These are phyloP conservation scores for Curvularia lunata DNA, from an alignment of 2,329 filamentous ascomycete species.

Conservation along the genomic window DNA sequence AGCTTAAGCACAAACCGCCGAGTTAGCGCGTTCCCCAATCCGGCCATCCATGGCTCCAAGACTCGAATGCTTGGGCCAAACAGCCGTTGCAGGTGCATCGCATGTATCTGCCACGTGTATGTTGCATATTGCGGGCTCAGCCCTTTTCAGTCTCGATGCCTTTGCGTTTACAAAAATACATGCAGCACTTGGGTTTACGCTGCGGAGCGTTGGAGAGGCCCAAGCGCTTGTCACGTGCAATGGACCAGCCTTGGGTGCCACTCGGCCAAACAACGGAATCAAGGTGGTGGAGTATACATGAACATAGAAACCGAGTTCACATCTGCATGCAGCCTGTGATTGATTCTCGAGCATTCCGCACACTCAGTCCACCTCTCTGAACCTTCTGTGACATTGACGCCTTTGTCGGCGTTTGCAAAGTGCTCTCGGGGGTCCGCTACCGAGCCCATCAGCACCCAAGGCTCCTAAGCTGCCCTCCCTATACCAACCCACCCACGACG, in stretches of 20 bases:
- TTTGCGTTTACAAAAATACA: not conserved
- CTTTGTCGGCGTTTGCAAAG: not conserved
- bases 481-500: constrained; percentile 8
- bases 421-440: constrained; percentile 18
- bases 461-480: constrained; percentile 14
- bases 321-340: not conserved
- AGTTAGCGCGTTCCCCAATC: constrained; percentile 22
- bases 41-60: constrained; percentile 13
- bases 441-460: constrained; percentile 17
- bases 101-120: not conserved
- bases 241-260: not conserved
- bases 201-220: not conserved
- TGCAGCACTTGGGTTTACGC: not conserved
- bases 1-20: constrained; percentile 27
- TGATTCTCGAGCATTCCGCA: too few relatives aligned
- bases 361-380: not conserved
- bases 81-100: not conserved
- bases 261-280: not conserved
- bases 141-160: not conserved
- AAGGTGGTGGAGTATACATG: not conserved
- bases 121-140: not conserved
- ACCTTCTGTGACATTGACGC: not conserved
- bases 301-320: not conserved
- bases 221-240: constrained; percentile 11
- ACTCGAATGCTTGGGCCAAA: not conserved